Percentiles rank a stretch among this genome's conserved stretches.
These are phyloP conservation scores for Fusarium transvaalense DNA, from an alignment of 2,329 filamentous ascomycete species.

Conservation along the genomic window DNA sequence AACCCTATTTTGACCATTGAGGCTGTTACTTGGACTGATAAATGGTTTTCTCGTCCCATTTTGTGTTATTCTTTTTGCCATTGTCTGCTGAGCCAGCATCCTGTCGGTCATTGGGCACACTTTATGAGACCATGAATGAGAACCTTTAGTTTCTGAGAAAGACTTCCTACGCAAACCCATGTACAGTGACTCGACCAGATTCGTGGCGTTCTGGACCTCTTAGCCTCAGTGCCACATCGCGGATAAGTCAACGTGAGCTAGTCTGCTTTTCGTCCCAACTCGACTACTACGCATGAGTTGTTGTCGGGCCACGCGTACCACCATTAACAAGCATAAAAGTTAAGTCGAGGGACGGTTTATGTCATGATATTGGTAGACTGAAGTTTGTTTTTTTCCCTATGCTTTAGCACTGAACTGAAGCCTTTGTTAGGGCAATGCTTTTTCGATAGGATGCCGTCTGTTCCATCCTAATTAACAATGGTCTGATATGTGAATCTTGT, in stretches of 20 bases:
- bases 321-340: constrained; percentile 1
- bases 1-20: constrained; percentile 7
- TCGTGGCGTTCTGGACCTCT: constrained; percentile 10
- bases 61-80: not conserved
- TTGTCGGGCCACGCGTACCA: constrained; percentile 20
- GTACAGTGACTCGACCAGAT: not conserved
- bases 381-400: constrained; percentile 8
- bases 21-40: not conserved
- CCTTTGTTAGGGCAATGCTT: not conserved
- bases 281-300: not conserved
- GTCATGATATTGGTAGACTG: not conserved
- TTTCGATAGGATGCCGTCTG: constrained; percentile 5
- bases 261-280: constrained; percentile 1
- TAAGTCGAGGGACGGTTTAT: not conserved
- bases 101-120: not conserved
- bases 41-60: not conserved
- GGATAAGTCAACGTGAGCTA: constrained; percentile 8
- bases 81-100: not conserved
- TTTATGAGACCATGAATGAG: not conserved
- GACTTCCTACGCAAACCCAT: constrained; percentile 1
- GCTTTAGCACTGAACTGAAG: constrained; percentile 3
- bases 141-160: not conserved
- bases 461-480: constrained; percentile 5
- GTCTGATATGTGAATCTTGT: constrained; percentile 20
- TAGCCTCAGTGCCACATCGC: constrained; percentile 19